Base-by-base conservation (phyloP, 2,329 filamentous ascomycete genomes). In the Anisogramma anomala region DNA sequence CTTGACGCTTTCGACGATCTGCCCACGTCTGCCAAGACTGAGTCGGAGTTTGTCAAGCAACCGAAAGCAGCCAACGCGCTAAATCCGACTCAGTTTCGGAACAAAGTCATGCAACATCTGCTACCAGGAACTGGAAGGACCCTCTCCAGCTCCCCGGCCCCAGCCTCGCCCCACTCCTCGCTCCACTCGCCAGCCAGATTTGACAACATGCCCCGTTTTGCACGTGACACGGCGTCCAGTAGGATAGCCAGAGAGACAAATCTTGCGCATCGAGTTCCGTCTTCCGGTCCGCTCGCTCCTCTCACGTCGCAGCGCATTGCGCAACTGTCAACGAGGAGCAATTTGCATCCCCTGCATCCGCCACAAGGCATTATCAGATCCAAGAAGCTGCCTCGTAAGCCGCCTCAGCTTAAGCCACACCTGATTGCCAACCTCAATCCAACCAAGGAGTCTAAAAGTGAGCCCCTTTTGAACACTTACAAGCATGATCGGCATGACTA, bases 1-100 rank as follows among this genome's bases (percentile, higher is more conserved):
- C 70, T 98, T 25, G 89, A 96, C 51, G 79, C 74, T 2, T 96
- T 98, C 57, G 91, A 98, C 57, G 91, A 98, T 60, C 66, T 98
- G 42, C 89, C 89, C 1, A 96, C 88, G 0, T 95, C 88, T 13
- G 77, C 73, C 10, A 77, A 82, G 46, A 73, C 77, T 11, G 91
- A 98, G 61, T 86, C 79, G 48, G 83, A 77, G 52, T 98, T 77
- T 55, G 69, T 87, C 47, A 93, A 88, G 59, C 78, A 83, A 52
- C 88, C 91, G 3, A 67, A 81, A 28, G 23, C 33, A 6, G 25
- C 34, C 26, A 32, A 74, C 34, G 72, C 74, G 40, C 79, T 81
- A 33, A 76, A 82, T 19, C 86, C 81, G 59, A 72, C 75, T 26
- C 63, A 67, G 30, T 54, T 75, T 25, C 68, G 76, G 41, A 76